Base-by-base conservation (phyloP, 2,329 filamentous ascomycete genomes). In the Penicillium glabrum region DNA sequence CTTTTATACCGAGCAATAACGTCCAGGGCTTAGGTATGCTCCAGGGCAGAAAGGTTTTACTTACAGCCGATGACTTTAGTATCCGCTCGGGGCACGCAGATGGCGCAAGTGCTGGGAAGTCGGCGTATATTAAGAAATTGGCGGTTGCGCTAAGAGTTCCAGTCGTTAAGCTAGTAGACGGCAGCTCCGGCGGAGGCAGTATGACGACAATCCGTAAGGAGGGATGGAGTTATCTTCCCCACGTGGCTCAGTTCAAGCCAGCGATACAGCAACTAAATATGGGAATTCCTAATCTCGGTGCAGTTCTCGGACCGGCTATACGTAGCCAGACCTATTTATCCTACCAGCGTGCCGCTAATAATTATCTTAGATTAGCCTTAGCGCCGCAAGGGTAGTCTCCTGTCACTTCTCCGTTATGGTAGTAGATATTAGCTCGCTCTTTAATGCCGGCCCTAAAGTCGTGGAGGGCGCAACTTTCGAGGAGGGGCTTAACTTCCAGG, bases 391-490 rank as follows among this genome's bases (percentile, higher is more conserved):
- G 39, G 84, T 87, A 0, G 83, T 85, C 1, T 78, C 80, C 1
- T 87, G 84, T 46, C 86, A 88, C 65, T 88, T 88, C 65, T 84
- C 81, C 1, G 85, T 88, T 33, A 88, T 88, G 85, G 84, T 85
- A 4, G 83, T 75, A 4, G 83, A 88, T 66, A 76, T 88, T 1
- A 85, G 85, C 0, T 77, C 79, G 1, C 65, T 88, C 24, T 87
- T 88, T 67, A 87, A 88, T 65, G 86, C 86, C 5, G 86, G 86
- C 0, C 85, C 85, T 0, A 82, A 83, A 57, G 84, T 88, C 0
- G 86, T 88, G 19, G 82, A 83, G 49, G 76, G 80, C 6, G 85
- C 86, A 2, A 88, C 85, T 0, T 87, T 87, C 60, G 85, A 88
- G 66, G 86, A 88, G 72, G 85, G 80, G 0, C 69, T 88, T 2